Conservation (phyloP, 768 basidiomycete species). For the Auricularia cornea region DNA sequence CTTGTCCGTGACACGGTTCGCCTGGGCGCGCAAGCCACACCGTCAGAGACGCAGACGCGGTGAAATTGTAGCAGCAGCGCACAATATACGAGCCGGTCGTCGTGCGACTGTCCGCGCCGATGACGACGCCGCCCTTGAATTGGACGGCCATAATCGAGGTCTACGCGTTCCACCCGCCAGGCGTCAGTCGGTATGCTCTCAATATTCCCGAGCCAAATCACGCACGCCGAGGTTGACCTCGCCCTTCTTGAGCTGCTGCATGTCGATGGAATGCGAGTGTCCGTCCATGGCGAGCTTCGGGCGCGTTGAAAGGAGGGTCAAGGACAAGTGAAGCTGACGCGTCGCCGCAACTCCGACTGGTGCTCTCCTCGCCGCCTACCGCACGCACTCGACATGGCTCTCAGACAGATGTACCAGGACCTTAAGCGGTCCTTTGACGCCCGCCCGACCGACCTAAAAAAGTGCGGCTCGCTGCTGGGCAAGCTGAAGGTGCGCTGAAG, state of each 20-base stretch:
- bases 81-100: conserved; percentile 97
- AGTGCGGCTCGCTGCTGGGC: conserved; percentile 51
- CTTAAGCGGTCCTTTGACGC: conserved; percentile 60
- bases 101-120: conserved; percentile 95
- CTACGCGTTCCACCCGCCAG: conserved; percentile 30
- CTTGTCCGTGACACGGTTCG: conserved; percentile 98
- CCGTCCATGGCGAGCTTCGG: conserved; percentile 30
- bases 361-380: background rate
- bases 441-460: conserved; percentile 58
- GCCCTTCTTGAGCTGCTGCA: conserved; percentile 81
- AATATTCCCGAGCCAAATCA: conserved; percentile 12
- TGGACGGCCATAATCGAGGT: conserved; percentile 99
- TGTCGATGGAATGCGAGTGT: conserved; percentile 53
- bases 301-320: conserved; percentile 20
- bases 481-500: conserved; percentile 59
- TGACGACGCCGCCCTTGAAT: conserved; percentile 88
- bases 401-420: conserved; percentile 50
- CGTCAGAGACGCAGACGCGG: background rate
- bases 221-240: conserved; percentile 96
- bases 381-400: background rate
- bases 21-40: conserved; percentile 37
- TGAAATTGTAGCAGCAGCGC: conserved; percentile 17
- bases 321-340: conserved; percentile 38
- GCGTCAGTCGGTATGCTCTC: background rate
- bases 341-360: conserved; percentile 30